phyloP scores from a whole-genome alignment of 164 flowering plant species.

The Annona squamosa region DNA sequence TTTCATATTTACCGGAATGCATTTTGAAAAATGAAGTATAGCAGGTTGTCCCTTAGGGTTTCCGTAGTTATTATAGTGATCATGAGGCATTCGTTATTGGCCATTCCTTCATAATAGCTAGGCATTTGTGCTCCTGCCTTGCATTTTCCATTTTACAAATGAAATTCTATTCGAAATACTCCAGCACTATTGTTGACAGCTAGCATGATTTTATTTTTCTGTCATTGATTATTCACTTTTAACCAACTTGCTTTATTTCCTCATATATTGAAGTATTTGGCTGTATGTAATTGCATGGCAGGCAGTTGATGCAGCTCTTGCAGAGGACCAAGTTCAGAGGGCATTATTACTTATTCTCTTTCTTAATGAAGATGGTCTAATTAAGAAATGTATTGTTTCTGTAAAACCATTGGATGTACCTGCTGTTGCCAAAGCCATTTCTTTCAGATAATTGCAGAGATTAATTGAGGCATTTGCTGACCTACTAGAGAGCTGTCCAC shows the following conservation, averaged over 20 bases:
- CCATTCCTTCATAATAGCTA: too few species aligned
- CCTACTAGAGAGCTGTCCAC: conserved; percentile 77
- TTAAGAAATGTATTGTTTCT: conserved; percentile 68
- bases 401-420: conserved; percentile 63
- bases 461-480: conserved; percentile 70
- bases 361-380: conserved; percentile 71
- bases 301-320: conserved; percentile 80
- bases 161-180: background rate
- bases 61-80: too few species aligned
- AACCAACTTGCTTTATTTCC: background rate
- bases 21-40: too few species aligned
- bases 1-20: too few species aligned
- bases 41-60: too few species aligned
- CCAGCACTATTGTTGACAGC: background rate
- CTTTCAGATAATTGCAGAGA: conserved; percentile 71
- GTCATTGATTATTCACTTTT: background rate
- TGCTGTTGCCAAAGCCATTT: conserved; percentile 62
- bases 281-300: conserved; percentile 24
- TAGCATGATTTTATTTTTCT: background rate
- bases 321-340: conserved; percentile 48
- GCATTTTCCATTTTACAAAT: background rate
- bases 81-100: too few species aligned
- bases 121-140: background rate
- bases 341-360: conserved; percentile 82
- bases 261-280: background rate